Evolutionary conservation across 495 filamentous ascomycete genomes (phyloP).

Genomic region (Evernia prunastri): DNA sequence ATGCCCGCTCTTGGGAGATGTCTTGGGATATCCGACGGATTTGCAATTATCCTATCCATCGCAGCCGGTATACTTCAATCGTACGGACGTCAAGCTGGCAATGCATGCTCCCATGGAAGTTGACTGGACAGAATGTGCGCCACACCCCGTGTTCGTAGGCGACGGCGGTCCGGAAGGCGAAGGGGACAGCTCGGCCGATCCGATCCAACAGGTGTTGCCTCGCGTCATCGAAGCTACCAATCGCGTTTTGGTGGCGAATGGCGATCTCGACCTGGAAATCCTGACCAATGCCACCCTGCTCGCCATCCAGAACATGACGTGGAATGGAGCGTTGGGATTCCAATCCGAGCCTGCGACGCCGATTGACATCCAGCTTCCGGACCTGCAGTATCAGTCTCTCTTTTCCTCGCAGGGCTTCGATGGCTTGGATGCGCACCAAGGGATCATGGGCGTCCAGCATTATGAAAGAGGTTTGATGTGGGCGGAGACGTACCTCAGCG

Average conservation of each 20-base stretch:
- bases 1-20: conserved; percentile 33
- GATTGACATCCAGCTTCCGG: too few relatives aligned
- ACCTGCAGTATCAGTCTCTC: too few relatives aligned
- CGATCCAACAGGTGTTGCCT: conserved; percentile 42
- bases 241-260: conserved; percentile 52
- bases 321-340: conserved; percentile 20
- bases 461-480: too few relatives aligned
- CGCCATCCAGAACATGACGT: conserved; percentile 40
- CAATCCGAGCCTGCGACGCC: conserved; percentile 28
- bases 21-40: conserved; percentile 11
- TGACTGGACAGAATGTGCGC: conserved; percentile 40
- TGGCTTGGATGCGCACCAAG: too few relatives aligned
- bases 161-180: neutral
- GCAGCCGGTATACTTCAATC: conserved; percentile 51
- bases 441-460: too few relatives aligned
- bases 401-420: too few relatives aligned
- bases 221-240: conserved; percentile 56
- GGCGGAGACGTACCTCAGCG: too few relatives aligned
- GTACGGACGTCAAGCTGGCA: conserved; percentile 49
- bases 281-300: conserved; percentile 53
- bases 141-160: conserved; percentile 41
- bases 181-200: conserved; percentile 19
- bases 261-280: conserved; percentile 53
- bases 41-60: conserved; percentile 35
- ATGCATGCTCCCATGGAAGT: conserved; percentile 44